phyloP scores from a whole-genome alignment of 177 flowering plant species.

The Telopea speciosissima region DNA sequence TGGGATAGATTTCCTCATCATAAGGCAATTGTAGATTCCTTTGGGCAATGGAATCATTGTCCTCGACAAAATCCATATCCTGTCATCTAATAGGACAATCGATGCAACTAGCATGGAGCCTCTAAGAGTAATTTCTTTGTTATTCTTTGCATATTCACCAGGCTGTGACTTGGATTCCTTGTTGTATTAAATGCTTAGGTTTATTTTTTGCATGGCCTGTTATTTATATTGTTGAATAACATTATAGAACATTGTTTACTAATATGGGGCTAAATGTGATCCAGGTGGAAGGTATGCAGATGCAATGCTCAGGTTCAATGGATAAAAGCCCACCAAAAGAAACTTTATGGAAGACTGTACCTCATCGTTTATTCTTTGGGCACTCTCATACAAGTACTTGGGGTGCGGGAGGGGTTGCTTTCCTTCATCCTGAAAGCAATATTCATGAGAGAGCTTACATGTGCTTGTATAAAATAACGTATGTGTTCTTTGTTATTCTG shows the following conservation, averaged over 20 bases:
- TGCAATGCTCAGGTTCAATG: slow-evolving; percentile 57
- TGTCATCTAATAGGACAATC: too few species aligned
- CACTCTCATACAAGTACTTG: slow-evolving; percentile 50
- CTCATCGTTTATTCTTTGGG: slow-evolving; percentile 80
- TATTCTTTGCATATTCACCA: too few species aligned
- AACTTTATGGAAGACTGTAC: slow-evolving; percentile 55
- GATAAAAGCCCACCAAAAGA: slow-evolving; percentile 75
- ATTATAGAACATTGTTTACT: slow-evolving; percentile 6
- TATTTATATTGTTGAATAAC: not conserved
- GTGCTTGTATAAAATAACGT: slow-evolving; percentile 86
- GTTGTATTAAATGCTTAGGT: not conserved
- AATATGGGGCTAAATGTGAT: slow-evolving; percentile 8
- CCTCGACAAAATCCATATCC: not conserved
- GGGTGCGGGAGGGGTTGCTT: slow-evolving; percentile 97
- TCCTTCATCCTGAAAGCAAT: slow-evolving; percentile 62
- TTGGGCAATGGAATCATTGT: not conserved
- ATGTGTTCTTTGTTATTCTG: slow-evolving; percentile 17
- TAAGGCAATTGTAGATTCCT: not conserved
- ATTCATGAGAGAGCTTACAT: slow-evolving; percentile 39
- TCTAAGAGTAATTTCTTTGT: too few species aligned
- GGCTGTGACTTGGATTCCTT: too few species aligned
- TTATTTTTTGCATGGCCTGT: not conserved
- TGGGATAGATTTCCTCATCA: not conserved
- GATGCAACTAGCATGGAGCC: too few species aligned
- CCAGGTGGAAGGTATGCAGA: slow-evolving; percentile 84